Evolutionary conservation across 257 asterid species (phyloP), one percentile per base, ranked within the genome.

Genomic region (Primulina huaijiensis): DNA sequence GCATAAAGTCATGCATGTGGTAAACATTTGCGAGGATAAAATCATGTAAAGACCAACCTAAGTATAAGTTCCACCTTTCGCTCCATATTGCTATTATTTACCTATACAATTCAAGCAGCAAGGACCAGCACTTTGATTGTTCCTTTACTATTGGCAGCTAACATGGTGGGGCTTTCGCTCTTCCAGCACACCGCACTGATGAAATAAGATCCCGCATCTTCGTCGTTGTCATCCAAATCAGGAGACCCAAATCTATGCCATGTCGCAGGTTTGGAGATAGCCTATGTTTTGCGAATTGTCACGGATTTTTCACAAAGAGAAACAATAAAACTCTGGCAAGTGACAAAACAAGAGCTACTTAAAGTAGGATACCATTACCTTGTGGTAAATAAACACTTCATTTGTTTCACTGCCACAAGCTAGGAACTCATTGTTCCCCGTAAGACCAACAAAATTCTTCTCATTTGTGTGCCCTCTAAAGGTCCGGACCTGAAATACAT

Each of bases 361-460:
- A 3, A 11, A 12, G 53, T 11, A 43, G 53, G n/a, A 43, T 43
- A 43, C 53, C 34, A 65, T 19, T 80, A 90, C 97, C 95, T 91
- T 91, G 85, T 89, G 95, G 77, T 89, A 91, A 58, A 77, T 90
- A 57, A 77, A 89, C 8, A 86, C 96, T 81, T 91, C 96, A 67
- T 91, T 88, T 65, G 95, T 89, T 83, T 91, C 97, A 3, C 97
- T 91, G 31, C 97, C 97, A 77, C 97, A 91, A 55, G 96, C 96
- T 50, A 91, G 70, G 81, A 89, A 89, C 62, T 91, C 93, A 4
- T 79, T 74, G 80, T 84, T 87, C 63, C 81, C 96, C 2, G 92
- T 78, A 55, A 91, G 85, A 38, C 97, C 96, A 14, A 91, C 97
- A 67, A 89, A 89, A 67, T 89, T 91, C 76, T 86, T 89, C 82